Percentiles rank a stretch among this genome's conserved stretches.
Evolutionary conservation across 2,329 filamentous ascomycete genomes (phyloP).

Genomic region (Neopestalotiopsis sp.): DNA sequence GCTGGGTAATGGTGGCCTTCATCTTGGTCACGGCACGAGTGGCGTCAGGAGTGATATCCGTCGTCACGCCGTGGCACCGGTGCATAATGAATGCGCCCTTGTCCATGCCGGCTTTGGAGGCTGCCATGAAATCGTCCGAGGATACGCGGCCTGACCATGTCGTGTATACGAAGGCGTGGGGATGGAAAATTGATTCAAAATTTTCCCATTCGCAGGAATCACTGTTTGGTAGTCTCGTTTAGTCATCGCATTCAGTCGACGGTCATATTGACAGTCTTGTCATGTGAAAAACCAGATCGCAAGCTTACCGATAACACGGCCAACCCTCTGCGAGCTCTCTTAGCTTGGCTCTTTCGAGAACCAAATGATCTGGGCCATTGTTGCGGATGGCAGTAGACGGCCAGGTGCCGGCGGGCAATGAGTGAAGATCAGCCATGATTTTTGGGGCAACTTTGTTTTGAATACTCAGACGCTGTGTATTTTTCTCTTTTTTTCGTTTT

Average conservation of each 20-base stretch:
- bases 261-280: neutral
- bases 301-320: conserved; percentile 13
- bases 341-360: conserved; percentile 4
- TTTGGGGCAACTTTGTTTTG: neutral
- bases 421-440: conserved; percentile 2
- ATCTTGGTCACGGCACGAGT: conserved; percentile 51
- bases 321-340: conserved; percentile 13
- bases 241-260: no score
- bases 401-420: neutral
- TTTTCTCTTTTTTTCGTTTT: no score
- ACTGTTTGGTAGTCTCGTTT: conserved; percentile 20
- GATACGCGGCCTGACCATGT: conserved; percentile 50
- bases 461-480: neutral
- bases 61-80: conserved; percentile 36
- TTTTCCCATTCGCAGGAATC: conserved; percentile 59
- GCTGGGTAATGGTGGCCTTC: conserved; percentile 56
- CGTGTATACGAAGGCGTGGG: conserved; percentile 52
- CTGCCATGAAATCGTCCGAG: conserved; percentile 44
- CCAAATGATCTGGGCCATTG: conserved; percentile 3
- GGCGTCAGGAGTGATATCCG: conserved; percentile 37
- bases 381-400: neutral
- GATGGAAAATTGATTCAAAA: conserved; percentile 54
- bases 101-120: conserved; percentile 45
- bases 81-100: conserved; percentile 50
- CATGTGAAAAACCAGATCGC: no score